Conservation (phyloP, 306 rosid species). For the Vigna nakashimae region DNA sequence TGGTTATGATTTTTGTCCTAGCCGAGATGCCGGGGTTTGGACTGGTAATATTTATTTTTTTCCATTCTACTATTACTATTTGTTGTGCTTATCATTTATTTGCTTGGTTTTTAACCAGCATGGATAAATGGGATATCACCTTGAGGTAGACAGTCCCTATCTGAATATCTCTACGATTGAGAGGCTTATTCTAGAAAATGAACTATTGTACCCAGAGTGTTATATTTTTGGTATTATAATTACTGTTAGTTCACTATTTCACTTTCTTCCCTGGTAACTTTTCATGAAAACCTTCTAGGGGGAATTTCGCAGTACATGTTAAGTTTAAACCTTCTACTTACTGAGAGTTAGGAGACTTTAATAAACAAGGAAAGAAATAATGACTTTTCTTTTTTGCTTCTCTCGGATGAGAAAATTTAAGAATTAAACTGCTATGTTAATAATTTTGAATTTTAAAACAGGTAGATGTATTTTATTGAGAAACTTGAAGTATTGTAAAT, state of each 20-base stretch:
- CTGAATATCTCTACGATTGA: conserved; percentile 30
- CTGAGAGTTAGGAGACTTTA: too few relatives aligned
- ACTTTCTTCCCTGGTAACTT: neutral
- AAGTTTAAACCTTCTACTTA: too few relatives aligned
- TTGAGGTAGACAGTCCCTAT: conserved; percentile 31
- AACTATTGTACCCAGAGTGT: conserved; percentile 41
- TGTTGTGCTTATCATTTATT: conserved; percentile 21
- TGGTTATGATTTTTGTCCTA: conserved; percentile 46
- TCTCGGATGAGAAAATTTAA: too few relatives aligned
- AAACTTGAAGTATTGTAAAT: too few relatives aligned
- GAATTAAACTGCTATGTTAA: too few relatives aligned
- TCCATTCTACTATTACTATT: neutral
- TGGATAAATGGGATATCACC: conserved; percentile 35
- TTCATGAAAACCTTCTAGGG: too few relatives aligned
- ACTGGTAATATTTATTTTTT: conserved; percentile 29
- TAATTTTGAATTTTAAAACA: too few relatives aligned
- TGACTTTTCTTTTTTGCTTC: too few relatives aligned
- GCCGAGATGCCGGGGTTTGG: conserved; percentile 43
- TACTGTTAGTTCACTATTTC: neutral
- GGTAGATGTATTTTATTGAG: too few relatives aligned
- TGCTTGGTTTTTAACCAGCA: conserved; percentile 51
- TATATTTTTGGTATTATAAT: conserved; percentile 31
- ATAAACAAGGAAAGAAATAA: too few relatives aligned
- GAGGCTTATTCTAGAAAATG: conserved; percentile 16
- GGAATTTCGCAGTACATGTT: too few relatives aligned